phyloP scores from a whole-genome alignment of 441 rosid genomes.

The Jatropha podagrica region DNA sequence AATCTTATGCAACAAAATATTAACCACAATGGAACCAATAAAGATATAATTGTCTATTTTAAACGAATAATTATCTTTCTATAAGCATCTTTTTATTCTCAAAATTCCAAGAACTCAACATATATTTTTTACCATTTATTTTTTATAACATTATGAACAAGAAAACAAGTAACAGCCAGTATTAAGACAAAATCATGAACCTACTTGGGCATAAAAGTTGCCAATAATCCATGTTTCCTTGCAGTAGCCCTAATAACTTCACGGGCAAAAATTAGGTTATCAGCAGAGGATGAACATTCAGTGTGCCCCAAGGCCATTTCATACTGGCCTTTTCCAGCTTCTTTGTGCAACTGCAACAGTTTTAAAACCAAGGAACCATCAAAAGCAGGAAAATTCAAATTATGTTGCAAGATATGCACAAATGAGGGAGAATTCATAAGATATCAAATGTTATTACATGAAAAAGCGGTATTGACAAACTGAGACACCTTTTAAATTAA shows the following conservation, averaged over 20 bases:
- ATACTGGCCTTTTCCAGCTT: constrained; percentile 93
- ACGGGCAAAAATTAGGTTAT: constrained; percentile 72
- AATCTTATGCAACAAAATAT: neutral
- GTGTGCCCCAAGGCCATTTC: constrained; percentile 75
- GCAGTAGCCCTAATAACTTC: constrained; percentile 79
- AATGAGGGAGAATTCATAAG: neutral
- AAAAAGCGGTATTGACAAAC: neutral
- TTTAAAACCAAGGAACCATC: constrained; percentile 16
- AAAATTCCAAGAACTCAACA: neutral
- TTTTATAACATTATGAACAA: neutral
- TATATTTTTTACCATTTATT: neutral
- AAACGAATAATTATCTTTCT: constrained; percentile 1
- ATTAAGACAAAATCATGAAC: constrained; percentile 27
- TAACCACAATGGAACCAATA: neutral
- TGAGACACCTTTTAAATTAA: neutral
- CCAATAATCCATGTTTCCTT: constrained; percentile 78
- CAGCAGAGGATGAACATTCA: constrained; percentile 60
- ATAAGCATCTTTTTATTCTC: neutral
- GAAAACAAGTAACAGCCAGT: constrained; percentile 1
- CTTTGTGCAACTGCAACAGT: constrained; percentile 65
- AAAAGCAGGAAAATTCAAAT: constrained; percentile 9
- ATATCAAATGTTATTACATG: neutral
- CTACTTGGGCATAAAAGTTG: constrained; percentile 93
- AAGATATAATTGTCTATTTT: neutral
- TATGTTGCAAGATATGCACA: neutral